Percentiles rank a stretch among this genome's conserved stretches.
Evolutionary conservation across 2,329 filamentous ascomycete species (phyloP).

Genomic region (Claviceps monticola): DNA sequence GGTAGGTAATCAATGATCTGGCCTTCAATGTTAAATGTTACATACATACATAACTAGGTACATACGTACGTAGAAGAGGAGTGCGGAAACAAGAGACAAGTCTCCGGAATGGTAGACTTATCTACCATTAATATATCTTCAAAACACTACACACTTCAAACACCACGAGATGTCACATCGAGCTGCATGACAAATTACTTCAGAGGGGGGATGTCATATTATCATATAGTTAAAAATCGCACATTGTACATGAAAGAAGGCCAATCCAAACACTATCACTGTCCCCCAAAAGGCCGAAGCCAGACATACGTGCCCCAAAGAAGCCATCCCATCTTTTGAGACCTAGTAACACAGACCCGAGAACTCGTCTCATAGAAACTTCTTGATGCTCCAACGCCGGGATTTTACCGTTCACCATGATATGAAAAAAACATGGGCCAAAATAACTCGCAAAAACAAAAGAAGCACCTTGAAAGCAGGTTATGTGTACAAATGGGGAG

Average conservation of each 20-base stretch:
- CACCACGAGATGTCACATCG: too few relatives aligned
- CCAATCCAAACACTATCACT: constrained; percentile 25
- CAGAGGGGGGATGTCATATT: constrained; percentile 45
- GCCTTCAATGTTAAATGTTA: too few relatives aligned
- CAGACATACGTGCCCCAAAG: constrained; percentile 8
- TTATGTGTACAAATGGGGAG: constrained; percentile 34
- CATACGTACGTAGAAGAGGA: neutral
- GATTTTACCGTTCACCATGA: constrained; percentile 28
- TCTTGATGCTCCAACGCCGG: constrained; percentile 40
- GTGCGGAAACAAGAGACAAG: neutral
- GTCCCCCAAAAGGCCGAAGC: constrained; percentile 15
- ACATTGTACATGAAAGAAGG: constrained; percentile 10
- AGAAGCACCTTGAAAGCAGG: constrained; percentile 22
- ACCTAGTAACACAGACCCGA: constrained; percentile 28
- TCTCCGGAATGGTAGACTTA: too few relatives aligned
- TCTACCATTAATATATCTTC: too few relatives aligned
- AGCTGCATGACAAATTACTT: neutral
- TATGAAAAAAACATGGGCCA: constrained; percentile 32
- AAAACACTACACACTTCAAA: too few relatives aligned
- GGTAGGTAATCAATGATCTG: constrained; percentile 19
- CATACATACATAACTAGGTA: too few relatives aligned
- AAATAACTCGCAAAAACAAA: constrained; percentile 21
- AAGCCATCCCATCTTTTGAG: constrained; percentile 26
- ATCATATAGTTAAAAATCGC: constrained; percentile 30
- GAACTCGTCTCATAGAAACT: constrained; percentile 25